Conservation (phyloP, 257 asterid species). For the Ilex aquifolium region DNA sequence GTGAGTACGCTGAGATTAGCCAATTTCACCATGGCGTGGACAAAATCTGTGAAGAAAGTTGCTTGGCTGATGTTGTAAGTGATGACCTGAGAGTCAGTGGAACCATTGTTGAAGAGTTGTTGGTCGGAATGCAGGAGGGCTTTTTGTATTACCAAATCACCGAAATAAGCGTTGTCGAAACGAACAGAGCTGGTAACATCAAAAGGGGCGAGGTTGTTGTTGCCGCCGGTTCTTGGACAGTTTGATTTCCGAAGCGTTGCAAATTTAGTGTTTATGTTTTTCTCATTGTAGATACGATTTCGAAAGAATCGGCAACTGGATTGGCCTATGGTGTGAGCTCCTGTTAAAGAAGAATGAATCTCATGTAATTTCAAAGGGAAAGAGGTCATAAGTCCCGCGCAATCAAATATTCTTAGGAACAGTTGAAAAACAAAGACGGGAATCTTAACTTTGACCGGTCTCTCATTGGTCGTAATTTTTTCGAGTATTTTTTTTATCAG, state of each 20-base stretch:
- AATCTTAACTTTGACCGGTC: no score
- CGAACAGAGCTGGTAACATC: constrained; percentile 34
- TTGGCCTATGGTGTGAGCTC: constrained; percentile 62
- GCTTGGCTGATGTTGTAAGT: constrained; percentile 23
- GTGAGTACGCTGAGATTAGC: constrained; percentile 47
- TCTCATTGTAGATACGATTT: constrained; percentile 49
- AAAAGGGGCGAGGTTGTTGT: constrained; percentile 38
- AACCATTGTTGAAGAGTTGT: constrained; percentile 46
- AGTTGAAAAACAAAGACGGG: no score
- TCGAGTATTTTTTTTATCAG: no score
- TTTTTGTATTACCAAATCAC: constrained; percentile 25
- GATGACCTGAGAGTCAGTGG: constrained; percentile 40
- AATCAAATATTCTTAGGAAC: no score
- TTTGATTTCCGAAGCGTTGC: constrained; percentile 45
- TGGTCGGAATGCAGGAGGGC: constrained; percentile 67
- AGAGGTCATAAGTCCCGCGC: no score
- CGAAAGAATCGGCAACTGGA: constrained; percentile 52
- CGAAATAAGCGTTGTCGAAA: constrained; percentile 50
- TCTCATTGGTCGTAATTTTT: no score
- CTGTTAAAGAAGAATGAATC: constrained; percentile 13
- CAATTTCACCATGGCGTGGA: constrained; percentile 52
- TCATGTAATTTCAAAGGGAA: no score
- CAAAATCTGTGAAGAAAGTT: constrained; percentile 40
- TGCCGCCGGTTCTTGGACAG: constrained; percentile 46
- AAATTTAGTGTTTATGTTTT: constrained; percentile 38